phyloP scores from a whole-genome alignment of 495 filamentous ascomycete genomes.

The Parathielavia appendiculata region DNA sequence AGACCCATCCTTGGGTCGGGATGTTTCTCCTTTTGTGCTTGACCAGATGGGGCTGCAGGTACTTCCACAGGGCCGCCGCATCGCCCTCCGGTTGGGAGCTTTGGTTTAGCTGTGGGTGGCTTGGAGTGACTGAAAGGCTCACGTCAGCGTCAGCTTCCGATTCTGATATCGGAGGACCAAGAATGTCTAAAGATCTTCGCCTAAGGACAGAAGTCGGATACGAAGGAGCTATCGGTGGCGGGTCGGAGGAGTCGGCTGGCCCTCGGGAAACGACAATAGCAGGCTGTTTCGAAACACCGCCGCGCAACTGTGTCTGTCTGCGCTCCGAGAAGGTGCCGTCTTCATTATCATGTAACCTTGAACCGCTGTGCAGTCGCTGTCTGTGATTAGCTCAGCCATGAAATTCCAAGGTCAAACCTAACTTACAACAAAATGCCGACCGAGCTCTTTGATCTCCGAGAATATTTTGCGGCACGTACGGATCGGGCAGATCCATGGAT shows the following conservation, averaged over 20 bases:
- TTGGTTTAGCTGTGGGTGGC: neutral
- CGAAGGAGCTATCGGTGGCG: neutral
- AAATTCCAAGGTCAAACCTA: too few relatives aligned
- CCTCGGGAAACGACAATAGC: conserved; percentile 22
- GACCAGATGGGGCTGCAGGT: conserved; percentile 20
- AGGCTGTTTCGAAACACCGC: too few relatives aligned
- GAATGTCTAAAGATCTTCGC: neutral
- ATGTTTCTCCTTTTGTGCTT: conserved; percentile 15
- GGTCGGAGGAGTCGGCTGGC: neutral
- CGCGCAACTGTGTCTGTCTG: neutral
- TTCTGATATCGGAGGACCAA: neutral
- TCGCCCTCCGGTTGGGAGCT: neutral
- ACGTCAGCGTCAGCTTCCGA: neutral
- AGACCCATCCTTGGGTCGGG: conserved; percentile 17
- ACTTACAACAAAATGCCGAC: conserved; percentile 25
- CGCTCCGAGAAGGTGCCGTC: conserved; percentile 35
- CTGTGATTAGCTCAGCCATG: neutral
- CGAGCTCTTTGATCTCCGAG: conserved; percentile 6
- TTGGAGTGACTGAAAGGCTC: neutral
- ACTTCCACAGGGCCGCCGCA: conserved; percentile 19
- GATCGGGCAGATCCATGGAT: conserved; percentile 25
- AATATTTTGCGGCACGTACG: conserved; percentile 18
- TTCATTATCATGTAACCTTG: conserved; percentile 32
- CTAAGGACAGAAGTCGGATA: neutral
- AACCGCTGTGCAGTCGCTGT: conserved; percentile 24